Percentiles rank a stretch among this genome's conserved stretches.
Conservation (phyloP, 108 stramenopile species). For the Cyclotella sp. region DNA sequence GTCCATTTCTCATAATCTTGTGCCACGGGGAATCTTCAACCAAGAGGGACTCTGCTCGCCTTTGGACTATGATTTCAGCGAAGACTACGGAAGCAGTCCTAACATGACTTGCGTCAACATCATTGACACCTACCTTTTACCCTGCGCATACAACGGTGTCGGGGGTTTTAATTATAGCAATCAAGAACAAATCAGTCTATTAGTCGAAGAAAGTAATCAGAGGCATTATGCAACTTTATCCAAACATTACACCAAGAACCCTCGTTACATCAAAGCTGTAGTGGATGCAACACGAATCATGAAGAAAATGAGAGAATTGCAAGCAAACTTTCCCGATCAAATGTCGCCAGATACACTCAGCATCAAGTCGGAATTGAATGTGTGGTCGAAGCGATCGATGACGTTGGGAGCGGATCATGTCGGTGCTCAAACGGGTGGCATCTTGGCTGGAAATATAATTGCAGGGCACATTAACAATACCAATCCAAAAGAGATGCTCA, state of each 20-base stretch:
- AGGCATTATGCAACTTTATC: conserved; percentile 36
- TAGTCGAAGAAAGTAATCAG: not conserved
- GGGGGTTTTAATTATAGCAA: conserved; percentile 20
- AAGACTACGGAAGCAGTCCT: conserved; percentile 21
- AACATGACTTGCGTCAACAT: conserved; percentile 40
- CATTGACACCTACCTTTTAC: conserved; percentile 44
- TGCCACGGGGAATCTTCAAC: conserved; percentile 35
- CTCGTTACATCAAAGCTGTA: conserved; percentile 32
- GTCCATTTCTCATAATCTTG: conserved; percentile 37
- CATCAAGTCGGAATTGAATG: conserved; percentile 41
- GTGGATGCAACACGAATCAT: conserved; percentile 43
- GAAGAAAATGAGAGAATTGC: conserved; percentile 45
- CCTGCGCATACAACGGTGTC: conserved; percentile 36
- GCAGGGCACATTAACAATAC: not conserved
- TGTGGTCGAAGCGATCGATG: conserved; percentile 44
- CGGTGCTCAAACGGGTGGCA: conserved; percentile 9
- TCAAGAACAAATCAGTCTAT: conserved; percentile 1
- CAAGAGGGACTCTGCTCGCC: not conserved
- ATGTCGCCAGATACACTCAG: conserved; percentile 42
- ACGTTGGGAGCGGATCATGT: conserved; percentile 19
- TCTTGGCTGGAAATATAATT: not conserved
- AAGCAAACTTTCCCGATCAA: conserved; percentile 26
- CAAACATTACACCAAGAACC: conserved; percentile 34
- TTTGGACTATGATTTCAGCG: conserved; percentile 12
- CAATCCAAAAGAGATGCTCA: conserved; percentile 26